These are phyloP conservation scores for Xerocomellus intermedius DNA, from an alignment of 768 basidiomycete species.

Conservation along the genomic window DNA sequence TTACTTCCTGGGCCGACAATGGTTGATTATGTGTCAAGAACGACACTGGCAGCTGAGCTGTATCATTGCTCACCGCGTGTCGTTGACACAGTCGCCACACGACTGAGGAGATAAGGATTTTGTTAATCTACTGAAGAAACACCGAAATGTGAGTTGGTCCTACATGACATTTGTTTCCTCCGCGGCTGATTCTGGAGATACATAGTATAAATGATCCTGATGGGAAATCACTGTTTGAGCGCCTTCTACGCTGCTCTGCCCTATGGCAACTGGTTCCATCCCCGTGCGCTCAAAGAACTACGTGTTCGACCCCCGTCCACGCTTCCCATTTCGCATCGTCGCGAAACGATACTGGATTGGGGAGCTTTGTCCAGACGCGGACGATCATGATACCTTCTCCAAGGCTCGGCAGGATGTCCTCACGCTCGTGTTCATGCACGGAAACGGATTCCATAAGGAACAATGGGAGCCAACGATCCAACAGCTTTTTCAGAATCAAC, in stretches of 20 bases:
- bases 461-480: conserved; percentile 7
- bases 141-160: too few species aligned
- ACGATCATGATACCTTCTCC: background rate
- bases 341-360: conserved; percentile 9
- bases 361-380: background rate
- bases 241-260: background rate
- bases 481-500: background rate
- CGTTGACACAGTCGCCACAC: too few species aligned
- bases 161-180: too few species aligned
- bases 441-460: conserved; percentile 2
- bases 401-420: background rate
- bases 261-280: background rate
- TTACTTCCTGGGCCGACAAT: too few species aligned
- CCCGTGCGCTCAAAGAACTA: background rate
- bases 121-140: too few species aligned
- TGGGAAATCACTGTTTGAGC: too few species aligned
- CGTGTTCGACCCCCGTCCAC: conserved; percentile 11
- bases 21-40: too few species aligned
- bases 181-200: too few species aligned
- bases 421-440: conserved; percentile 5
- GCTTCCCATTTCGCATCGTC: conserved; percentile 6
- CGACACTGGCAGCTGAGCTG: too few species aligned
- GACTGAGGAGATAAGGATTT: too few species aligned
- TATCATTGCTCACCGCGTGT: too few species aligned
- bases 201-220: too few species aligned